These are phyloP conservation scores for Penicillium psychrofluorescens DNA, from an alignment of 495 filamentous ascomycete genomes.

Conservation along the genomic window DNA sequence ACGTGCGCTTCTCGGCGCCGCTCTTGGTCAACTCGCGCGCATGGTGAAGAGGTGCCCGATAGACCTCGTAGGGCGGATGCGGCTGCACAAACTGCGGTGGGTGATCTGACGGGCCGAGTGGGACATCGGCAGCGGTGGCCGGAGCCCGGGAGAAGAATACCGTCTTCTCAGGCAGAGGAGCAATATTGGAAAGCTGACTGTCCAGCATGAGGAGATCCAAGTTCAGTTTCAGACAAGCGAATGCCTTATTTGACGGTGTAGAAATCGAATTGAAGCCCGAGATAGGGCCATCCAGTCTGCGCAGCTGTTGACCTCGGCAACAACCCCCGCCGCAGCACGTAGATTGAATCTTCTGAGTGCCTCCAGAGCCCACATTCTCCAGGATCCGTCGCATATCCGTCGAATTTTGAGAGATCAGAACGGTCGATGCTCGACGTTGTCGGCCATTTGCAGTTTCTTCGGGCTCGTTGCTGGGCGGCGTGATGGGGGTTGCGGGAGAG, in stretches of 20 bases:
- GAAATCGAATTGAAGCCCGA: constrained; percentile 49
- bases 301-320: constrained; percentile 61
- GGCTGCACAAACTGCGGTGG: constrained; percentile 88
- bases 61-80: constrained; percentile 89
- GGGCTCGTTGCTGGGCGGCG: constrained; percentile 41
- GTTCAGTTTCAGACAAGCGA: constrained; percentile 65
- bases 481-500: constrained; percentile 42
- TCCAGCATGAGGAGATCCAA: constrained; percentile 63
- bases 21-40: constrained; percentile 78
- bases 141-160: constrained; percentile 54
- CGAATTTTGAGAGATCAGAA: constrained; percentile 67
- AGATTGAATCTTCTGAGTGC: constrained; percentile 49
- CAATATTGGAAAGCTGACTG: constrained; percentile 60
- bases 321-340: constrained; percentile 91
- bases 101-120: constrained; percentile 41
- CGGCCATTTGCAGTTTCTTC: constrained; percentile 37
- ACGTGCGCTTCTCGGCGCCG: constrained; percentile 96
- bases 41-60: constrained; percentile 71
- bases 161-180: constrained; percentile 65
- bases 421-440: constrained; percentile 68
- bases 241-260: constrained; percentile 75
- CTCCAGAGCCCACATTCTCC: constrained; percentile 32
- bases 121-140: constrained; percentile 24
- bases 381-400: constrained; percentile 64
- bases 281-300: constrained; percentile 33